phyloP scores from a whole-genome alignment of 192 early-diverging fungal species.

The Backusella macrospora region DNA sequence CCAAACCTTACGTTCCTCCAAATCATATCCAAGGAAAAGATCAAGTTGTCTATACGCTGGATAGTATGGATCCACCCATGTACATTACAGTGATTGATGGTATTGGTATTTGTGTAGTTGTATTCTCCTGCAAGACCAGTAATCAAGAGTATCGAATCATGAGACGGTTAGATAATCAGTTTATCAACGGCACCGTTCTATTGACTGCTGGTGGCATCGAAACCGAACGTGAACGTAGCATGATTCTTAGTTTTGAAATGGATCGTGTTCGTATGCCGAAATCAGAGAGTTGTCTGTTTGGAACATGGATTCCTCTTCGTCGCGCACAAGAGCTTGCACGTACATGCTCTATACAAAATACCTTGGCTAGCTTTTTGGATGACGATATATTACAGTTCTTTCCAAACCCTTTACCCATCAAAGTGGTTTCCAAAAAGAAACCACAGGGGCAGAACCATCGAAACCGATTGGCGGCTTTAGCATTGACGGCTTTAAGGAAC shows the following conservation, averaged over 20 bases:
- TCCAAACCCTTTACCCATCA: conserved; percentile 62
- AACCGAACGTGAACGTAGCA: conserved; percentile 84
- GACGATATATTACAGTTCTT: conserved; percentile 72
- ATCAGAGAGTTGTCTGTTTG: conserved; percentile 70
- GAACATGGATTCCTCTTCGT: conserved; percentile 91
- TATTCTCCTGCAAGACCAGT: conserved; percentile 31
- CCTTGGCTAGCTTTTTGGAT: conserved; percentile 74
- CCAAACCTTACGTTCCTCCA: not conserved
- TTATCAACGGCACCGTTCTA: conserved; percentile 85
- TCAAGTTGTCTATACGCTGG: conserved; percentile 17
- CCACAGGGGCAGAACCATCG: not conserved
- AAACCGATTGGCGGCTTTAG: not conserved
- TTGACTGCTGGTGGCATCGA: conserved; percentile 86
- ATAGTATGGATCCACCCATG: conserved; percentile 38
- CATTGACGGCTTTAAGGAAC: not conserved
- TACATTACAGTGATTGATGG: conserved; percentile 56
- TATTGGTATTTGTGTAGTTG: conserved; percentile 47
- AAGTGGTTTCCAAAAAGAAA: conserved; percentile 1
- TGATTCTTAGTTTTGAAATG: conserved; percentile 87
- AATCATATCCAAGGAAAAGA: not conserved
- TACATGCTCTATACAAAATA: conserved; percentile 79
- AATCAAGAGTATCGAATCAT: conserved; percentile 66
- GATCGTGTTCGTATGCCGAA: conserved; percentile 76
- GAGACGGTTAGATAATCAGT: conserved; percentile 79
- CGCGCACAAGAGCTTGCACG: conserved; percentile 84